Evolutionary conservation across 176 grass and related monocot species (phyloP).

Genomic region (Aegilops tauschii): DNA sequence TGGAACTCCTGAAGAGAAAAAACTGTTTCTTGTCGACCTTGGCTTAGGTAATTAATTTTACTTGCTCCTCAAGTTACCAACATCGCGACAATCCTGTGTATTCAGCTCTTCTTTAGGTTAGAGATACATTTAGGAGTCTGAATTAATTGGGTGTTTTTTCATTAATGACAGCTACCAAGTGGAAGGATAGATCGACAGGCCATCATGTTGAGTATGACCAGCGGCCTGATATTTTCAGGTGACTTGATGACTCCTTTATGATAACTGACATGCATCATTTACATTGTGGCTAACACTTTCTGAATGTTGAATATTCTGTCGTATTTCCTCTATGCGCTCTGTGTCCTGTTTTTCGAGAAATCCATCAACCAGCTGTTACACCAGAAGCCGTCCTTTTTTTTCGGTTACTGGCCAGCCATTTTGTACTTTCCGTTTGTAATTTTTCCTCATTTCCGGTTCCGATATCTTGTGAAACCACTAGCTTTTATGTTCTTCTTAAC

Average conservation of each 20-base stretch:
- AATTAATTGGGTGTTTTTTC: constrained; percentile 38
- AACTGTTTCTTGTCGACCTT: constrained; percentile 97
- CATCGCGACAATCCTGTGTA: neutral
- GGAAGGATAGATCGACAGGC: constrained; percentile 77
- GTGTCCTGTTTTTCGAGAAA: neutral
- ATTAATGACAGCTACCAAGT: constrained; percentile 75
- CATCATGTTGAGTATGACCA: constrained; percentile 94
- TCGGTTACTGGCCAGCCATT: neutral
- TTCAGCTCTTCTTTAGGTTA: constrained; percentile 23
- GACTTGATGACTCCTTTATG: constrained; percentile 21
- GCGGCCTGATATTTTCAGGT: constrained; percentile 99
- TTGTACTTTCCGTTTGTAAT: neutral
- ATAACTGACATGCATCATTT: constrained; percentile 22
- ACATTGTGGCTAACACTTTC: neutral
- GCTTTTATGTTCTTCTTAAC: neutral
- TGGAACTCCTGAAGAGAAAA: constrained; percentile 90
- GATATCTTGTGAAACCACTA: neutral
- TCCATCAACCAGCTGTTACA: neutral
- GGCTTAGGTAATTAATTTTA: constrained; percentile 71
- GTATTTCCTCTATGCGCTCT: neutral
- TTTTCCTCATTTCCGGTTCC: neutral
- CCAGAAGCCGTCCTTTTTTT: neutral
- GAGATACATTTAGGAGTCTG: neutral
- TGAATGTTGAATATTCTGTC: neutral
- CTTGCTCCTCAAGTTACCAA: neutral